Evolutionary conservation across 2,329 filamentous ascomycete genomes (phyloP).

Genomic region (Aspergillus japonicus): DNA sequence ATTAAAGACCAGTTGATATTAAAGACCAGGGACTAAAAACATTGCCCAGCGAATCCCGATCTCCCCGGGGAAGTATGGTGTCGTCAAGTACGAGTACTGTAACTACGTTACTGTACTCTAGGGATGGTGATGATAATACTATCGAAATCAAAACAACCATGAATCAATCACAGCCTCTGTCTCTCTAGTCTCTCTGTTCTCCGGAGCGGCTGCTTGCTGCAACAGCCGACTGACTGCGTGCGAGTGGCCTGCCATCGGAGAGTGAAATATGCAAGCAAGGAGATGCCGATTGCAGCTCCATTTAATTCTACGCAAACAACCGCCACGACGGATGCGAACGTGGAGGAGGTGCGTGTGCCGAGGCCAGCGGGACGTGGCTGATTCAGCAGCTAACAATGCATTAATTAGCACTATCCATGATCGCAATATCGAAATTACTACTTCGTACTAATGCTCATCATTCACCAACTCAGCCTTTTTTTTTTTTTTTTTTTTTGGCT

Average conservation of each 20-base stretch:
- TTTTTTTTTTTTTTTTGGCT: not conserved
- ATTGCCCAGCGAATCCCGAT: not conserved
- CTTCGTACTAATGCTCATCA: too few relatives aligned
- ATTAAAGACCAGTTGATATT: not conserved
- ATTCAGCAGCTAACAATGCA: not conserved
- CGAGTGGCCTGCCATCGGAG: not conserved
- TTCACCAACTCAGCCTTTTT: not conserved
- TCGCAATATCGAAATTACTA: not conserved
- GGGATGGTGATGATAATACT: too few relatives aligned
- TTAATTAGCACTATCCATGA: not conserved
- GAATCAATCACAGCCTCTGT: not conserved
- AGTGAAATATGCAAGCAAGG: not conserved
- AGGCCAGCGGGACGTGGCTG: slow-evolving; percentile 7
- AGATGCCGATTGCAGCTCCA: slow-evolving; percentile 11
- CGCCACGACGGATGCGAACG: slow-evolving; percentile 15
- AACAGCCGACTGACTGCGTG: not conserved
- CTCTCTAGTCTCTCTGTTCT: not conserved
- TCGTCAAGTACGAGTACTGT: too few relatives aligned
- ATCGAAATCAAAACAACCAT: too few relatives aligned
- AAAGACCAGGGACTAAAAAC: not conserved
- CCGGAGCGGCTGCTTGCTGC: not conserved
- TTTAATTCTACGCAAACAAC: slow-evolving; percentile 8
- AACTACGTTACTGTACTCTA: too few relatives aligned
- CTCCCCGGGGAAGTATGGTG: too few relatives aligned
- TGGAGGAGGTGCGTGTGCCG: slow-evolving; percentile 18